A percentile compares a stretch with the other conserved stretches of the same genome.
These are phyloP conservation scores for Skeletonema costatum DNA, from an alignment of 108 stramenopile species.

Conservation along the genomic window DNA sequence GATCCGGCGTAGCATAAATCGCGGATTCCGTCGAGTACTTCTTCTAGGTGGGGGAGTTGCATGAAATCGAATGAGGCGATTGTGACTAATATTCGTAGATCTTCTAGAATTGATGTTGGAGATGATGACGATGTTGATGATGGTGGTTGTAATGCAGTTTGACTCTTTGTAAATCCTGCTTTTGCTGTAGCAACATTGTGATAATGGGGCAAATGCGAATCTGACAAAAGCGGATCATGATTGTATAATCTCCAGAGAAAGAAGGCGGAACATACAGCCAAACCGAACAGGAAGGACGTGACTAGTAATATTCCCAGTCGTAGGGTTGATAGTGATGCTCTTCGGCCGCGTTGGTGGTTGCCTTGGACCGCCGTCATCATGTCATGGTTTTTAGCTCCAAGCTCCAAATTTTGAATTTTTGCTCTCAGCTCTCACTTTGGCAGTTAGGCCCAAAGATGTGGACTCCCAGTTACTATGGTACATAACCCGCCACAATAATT, in stretches of 20 bases:
- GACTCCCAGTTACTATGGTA: no score
- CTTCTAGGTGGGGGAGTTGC: conserved; percentile 82
- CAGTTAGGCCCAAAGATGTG: no score
- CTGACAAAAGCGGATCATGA: conserved; percentile 22
- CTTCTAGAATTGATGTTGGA: conserved; percentile 30
- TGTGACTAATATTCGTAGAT: conserved; percentile 63
- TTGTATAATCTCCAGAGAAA: conserved; percentile 33
- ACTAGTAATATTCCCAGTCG: conserved; percentile 8
- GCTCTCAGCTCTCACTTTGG: no score
- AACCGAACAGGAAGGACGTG: conserved; percentile 29
- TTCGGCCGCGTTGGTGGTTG: neutral
- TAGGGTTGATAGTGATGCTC: neutral
- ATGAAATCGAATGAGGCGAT: conserved; percentile 84
- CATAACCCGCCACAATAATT: no score
- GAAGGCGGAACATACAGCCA: conserved; percentile 29
- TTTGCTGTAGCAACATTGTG: neutral
- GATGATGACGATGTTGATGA: neutral
- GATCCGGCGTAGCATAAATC: conserved; percentile 80
- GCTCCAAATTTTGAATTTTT: no score
- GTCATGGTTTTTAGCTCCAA: no score
- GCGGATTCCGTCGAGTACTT: conserved; percentile 78
- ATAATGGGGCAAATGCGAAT: neutral
- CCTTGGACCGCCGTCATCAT: neutral
- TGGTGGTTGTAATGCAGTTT: neutral
- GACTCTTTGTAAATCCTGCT: neutral